A percentile compares a stretch with the other conserved stretches of the same genome.
Conservation (phyloP, 108 stramenopile species). For the Poteriospumella lacustris region DNA sequence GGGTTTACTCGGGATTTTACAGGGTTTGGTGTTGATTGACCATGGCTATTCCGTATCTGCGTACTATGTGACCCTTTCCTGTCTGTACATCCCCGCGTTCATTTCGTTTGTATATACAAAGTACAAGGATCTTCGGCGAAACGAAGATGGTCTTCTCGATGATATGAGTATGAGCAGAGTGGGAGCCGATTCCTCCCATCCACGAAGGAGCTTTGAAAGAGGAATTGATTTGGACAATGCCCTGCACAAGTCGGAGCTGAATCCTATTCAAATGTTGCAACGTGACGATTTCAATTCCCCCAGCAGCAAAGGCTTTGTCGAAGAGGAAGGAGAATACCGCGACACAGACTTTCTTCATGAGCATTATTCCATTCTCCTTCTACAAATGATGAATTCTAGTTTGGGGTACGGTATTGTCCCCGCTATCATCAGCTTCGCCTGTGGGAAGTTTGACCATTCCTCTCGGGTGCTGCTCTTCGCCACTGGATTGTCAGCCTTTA, state of each 20-base stretch:
- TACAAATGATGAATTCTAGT: not conserved
- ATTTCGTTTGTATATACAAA: too few relatives aligned
- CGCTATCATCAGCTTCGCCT: not conserved
- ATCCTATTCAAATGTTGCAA: not conserved
- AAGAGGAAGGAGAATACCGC: too few relatives aligned
- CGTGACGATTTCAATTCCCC: not conserved
- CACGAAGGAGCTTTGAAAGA: too few relatives aligned
- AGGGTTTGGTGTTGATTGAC: not conserved
- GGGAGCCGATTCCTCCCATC: too few relatives aligned
- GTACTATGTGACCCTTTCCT: not conserved
- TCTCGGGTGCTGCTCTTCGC: not conserved
- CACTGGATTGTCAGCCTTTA: not conserved
- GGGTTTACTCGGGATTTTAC: not conserved
- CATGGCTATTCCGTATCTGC: not conserved
- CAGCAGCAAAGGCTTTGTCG: too few relatives aligned
- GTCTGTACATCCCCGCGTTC: not conserved
- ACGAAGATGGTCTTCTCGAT: too few relatives aligned
- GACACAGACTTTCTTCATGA: not conserved
- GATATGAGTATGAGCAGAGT: too few relatives aligned
- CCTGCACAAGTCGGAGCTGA: too few relatives aligned
- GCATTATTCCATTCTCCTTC: not conserved
- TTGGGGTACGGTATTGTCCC: conserved; percentile 14
- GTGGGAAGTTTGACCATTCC: not conserved
- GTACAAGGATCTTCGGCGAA: too few relatives aligned
- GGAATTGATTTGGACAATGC: not conserved